Conservation (phyloP, 805 yeast genomes). For the Spathaspora sp. region DNA sequence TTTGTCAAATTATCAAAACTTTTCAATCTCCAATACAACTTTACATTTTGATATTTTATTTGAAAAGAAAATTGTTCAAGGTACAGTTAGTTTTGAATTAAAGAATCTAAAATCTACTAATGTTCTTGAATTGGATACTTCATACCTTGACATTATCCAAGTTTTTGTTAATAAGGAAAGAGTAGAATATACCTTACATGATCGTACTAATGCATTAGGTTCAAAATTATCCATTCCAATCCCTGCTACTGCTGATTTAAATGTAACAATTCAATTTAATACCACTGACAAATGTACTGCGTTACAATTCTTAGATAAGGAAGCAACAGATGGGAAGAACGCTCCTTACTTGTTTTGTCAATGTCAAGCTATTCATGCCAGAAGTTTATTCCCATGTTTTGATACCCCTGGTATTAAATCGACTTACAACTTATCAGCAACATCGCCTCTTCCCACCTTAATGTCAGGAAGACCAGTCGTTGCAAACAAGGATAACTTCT, state of each 20-base stretch:
- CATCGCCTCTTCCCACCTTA: conserved; percentile 64
- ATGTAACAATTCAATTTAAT: conserved; percentile 43
- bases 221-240: conserved; percentile 20
- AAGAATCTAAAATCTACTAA: conserved; percentile 21
- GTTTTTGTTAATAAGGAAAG: conserved; percentile 24
- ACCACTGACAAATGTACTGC: conserved; percentile 82
- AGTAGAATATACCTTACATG: conserved; percentile 28
- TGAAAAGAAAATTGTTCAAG: conserved; percentile 46
- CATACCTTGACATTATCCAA: conserved; percentile 45
- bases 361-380: conserved; percentile 87
- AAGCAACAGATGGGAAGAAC: conserved; percentile 68
- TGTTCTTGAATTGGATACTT: conserved; percentile 62
- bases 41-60: conserved; percentile 57
- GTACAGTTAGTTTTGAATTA: conserved; percentile 51
- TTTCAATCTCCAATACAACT: conserved; percentile 48
- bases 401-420: conserved; percentile 87
- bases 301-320: conserved; percentile 76
- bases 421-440: conserved; percentile 53
- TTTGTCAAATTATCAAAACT: conserved; percentile 61
- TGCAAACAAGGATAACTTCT: conserved; percentile 9
- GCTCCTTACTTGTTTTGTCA: conserved; percentile 80
- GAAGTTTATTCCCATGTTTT: conserved; percentile 84
- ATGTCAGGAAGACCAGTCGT: conserved; percentile 61
- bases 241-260: not conserved
- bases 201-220: conserved; percentile 55